Evolutionary conservation across 2,329 filamentous ascomycete genomes (phyloP).

Genomic region (Penicillium glabrum): DNA sequence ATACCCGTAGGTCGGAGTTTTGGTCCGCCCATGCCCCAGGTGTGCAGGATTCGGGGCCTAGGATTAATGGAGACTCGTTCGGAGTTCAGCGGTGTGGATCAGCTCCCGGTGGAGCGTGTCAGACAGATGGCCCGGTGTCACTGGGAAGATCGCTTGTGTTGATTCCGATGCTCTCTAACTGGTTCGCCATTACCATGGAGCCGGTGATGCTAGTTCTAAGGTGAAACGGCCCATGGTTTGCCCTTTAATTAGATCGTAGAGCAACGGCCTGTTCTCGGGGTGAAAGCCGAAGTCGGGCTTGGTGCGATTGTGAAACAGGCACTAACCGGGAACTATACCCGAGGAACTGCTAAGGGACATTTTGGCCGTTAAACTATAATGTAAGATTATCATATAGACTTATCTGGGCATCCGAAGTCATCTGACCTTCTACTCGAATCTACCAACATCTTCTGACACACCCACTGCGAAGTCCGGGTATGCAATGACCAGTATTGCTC

Average conservation of each 20-base stretch:
- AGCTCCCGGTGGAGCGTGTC: constrained; percentile 1
- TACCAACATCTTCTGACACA: constrained; percentile 42
- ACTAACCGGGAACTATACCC: neutral
- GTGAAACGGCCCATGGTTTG: constrained; percentile 2
- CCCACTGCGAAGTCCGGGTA: constrained; percentile 46
- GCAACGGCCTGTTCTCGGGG: neutral
- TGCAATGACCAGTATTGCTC: constrained; percentile 40
- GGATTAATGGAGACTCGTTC: neutral
- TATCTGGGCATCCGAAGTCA: neutral
- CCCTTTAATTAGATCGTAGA: neutral
- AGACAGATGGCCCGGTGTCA: constrained; percentile 5
- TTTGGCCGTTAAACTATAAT: neutral
- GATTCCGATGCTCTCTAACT: neutral
- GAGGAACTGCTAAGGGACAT: neutral
- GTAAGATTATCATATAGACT: neutral
- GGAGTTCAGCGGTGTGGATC: neutral
- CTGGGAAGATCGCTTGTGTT: constrained; percentile 1
- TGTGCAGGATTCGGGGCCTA: neutral
- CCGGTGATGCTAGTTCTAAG: neutral
- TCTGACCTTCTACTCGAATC: neutral
- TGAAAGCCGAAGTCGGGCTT: neutral
- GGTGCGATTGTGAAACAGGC: neutral
- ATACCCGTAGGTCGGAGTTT: neutral
- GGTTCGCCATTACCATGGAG: constrained; percentile 3
- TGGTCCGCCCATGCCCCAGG: neutral